These are phyloP conservation scores for Arthroderma sp. DNA, from an alignment of 2,329 filamentous ascomycete genomes.

Conservation along the genomic window DNA sequence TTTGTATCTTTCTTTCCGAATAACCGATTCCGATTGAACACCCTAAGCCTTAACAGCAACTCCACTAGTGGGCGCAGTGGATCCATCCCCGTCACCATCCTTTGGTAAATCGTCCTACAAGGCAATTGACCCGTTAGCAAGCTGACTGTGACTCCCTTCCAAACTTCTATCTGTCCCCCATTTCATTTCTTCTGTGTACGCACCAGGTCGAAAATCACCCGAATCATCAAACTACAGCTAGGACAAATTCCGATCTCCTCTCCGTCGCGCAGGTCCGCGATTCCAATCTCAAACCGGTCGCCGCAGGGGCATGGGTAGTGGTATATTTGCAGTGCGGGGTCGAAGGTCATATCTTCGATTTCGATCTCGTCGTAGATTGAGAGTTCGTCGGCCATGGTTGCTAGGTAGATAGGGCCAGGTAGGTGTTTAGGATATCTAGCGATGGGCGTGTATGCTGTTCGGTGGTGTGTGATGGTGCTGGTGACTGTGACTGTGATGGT, in stretches of 20 bases:
- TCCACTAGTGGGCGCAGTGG: constrained; percentile 18
- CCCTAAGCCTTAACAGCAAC: too few species aligned
- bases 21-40: too few species aligned
- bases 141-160: too few species aligned
- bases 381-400: constrained; percentile 48
- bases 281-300: constrained; percentile 83
- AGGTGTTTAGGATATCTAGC: not conserved
- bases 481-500: constrained; percentile 1
- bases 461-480: not conserved
- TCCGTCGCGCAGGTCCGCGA: constrained; percentile 73
- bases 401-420: not conserved
- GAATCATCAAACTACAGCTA: constrained; percentile 92
- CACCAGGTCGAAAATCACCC: constrained; percentile 82
- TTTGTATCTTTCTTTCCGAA: too few species aligned
- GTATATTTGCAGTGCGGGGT: constrained; percentile 70
- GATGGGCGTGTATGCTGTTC: constrained; percentile 11
- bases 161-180: not conserved
- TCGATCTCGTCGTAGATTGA: constrained; percentile 95
- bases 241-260: constrained; percentile 95
- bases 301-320: constrained; percentile 95
- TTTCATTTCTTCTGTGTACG: constrained; percentile 17
- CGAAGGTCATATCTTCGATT: constrained; percentile 96
- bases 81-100: constrained; percentile 19
- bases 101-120: constrained; percentile 40
- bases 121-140: not conserved